A percentile compares a stretch with the other conserved stretches of the same genome.
Evolutionary conservation across 495 filamentous ascomycete species (phyloP).

Genomic region (Pyronema omphalodes): DNA sequence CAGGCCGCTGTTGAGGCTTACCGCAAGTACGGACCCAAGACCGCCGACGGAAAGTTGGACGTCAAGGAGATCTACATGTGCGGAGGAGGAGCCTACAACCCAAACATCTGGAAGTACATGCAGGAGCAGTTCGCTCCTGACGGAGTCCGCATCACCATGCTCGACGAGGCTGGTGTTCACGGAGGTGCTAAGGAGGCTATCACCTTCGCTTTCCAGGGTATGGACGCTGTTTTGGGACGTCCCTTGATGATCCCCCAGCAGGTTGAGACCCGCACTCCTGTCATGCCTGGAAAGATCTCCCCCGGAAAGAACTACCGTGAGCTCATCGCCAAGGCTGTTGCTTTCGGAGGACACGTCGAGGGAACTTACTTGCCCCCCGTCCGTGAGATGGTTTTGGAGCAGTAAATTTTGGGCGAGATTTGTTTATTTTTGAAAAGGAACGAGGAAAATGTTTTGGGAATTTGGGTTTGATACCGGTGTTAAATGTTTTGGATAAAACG

Average conservation of each 20-base stretch:
- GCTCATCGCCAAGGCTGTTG: constrained; percentile 32
- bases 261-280: constrained; percentile 32
- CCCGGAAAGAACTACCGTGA: constrained; percentile 37
- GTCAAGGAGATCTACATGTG: constrained; percentile 41
- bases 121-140: constrained; percentile 32
- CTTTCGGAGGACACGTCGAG: constrained; percentile 29
- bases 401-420: neutral
- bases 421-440: neutral
- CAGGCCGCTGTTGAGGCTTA: constrained; percentile 40
- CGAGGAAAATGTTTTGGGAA: too few relatives aligned
- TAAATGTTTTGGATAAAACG: too few relatives aligned
- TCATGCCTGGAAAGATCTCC: constrained; percentile 35
- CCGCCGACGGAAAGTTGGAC: constrained; percentile 26
- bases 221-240: constrained; percentile 36
- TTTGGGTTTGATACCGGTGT: too few relatives aligned
- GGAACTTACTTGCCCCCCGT: constrained; percentile 31
- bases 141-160: constrained; percentile 30
- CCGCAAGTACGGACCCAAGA: constrained; percentile 31
- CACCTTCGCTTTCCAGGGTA: constrained; percentile 38
- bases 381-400: constrained; percentile 26
- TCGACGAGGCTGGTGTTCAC: constrained; percentile 37
- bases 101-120: constrained; percentile 36
- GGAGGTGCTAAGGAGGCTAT: constrained; percentile 39
- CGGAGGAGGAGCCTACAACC: constrained; percentile 39
- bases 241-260: constrained; percentile 34